These are phyloP conservation scores for Persicaria tinctoria DNA, from an alignment of 148 eudicot species.

Conservation along the genomic window DNA sequence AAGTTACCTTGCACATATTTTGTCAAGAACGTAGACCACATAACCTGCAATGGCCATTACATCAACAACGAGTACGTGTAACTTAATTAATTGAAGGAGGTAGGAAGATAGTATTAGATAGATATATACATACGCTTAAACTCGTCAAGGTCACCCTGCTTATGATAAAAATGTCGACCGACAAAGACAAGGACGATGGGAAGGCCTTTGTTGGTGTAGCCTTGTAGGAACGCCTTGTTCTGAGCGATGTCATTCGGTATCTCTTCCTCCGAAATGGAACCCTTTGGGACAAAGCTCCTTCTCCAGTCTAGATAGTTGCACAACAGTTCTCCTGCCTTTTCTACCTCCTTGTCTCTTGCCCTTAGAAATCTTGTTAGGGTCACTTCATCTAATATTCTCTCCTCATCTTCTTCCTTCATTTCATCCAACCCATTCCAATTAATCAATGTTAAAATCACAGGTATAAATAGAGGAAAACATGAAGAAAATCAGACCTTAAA, in stretches of 20 bases:
- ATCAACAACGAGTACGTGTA: no score
- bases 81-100: no score
- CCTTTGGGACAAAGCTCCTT: constrained; percentile 48
- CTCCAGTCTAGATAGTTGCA: constrained; percentile 62
- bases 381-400: constrained; percentile 33
- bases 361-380: constrained; percentile 66
- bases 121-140: constrained; percentile 54
- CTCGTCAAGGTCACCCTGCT: constrained; percentile 57
- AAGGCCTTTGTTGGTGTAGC: constrained; percentile 52
- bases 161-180: constrained; percentile 37
- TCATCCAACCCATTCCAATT: no score
- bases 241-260: constrained; percentile 49
- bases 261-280: constrained; percentile 48
- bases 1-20: constrained; percentile 50
- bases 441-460: no score
- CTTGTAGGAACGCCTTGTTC: constrained; percentile 61
- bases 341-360: constrained; percentile 66
- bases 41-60: constrained; percentile 35
- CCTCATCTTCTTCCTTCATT: neutral
- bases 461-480: neutral
- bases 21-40: constrained; percentile 59
- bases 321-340: constrained; percentile 54
- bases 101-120: no score
- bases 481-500: neutral
- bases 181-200: constrained; percentile 45